Evolutionary conservation across 495 filamentous ascomycete species (phyloP).

Genomic region (Corynascus novoguineensis): DNA sequence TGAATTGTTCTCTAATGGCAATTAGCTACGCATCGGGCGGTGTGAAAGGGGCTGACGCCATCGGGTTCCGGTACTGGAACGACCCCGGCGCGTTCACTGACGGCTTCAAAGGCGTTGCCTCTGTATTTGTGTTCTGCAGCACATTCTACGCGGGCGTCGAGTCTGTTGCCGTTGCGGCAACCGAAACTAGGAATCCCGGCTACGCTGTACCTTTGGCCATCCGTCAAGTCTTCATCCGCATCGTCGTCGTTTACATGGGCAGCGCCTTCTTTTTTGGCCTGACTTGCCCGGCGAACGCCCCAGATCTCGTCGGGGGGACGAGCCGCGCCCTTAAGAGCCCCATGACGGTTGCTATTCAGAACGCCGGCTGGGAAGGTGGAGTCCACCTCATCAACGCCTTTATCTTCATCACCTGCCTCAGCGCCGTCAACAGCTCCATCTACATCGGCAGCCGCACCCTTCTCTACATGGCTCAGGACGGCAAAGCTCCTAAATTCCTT

Average conservation of each 20-base stretch:
- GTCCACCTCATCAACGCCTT: conserved; percentile 67
- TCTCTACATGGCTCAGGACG: conserved; percentile 58
- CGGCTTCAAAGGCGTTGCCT: conserved; percentile 58
- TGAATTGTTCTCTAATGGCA: neutral
- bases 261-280: conserved; percentile 67
- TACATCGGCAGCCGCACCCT: conserved; percentile 64
- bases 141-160: conserved; percentile 75
- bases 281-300: conserved; percentile 46
- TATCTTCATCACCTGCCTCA: conserved; percentile 63
- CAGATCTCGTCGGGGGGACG: conserved; percentile 44
- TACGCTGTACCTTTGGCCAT: conserved; percentile 66
- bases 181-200: conserved; percentile 67
- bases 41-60: conserved; percentile 38
- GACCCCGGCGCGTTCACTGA: conserved; percentile 62
- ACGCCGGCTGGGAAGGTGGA: conserved; percentile 49
- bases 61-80: conserved; percentile 64
- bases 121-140: conserved; percentile 58
- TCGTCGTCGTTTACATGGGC: conserved; percentile 69
- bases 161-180: conserved; percentile 66
- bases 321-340: conserved; percentile 48
- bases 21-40: conserved; percentile 45
- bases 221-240: conserved; percentile 69
- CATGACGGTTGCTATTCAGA: conserved; percentile 56
- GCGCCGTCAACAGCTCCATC: conserved; percentile 63
- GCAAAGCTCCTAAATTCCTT: conserved; percentile 61